A percentile compares a stretch with the other conserved stretches of the same genome.
Conservation (phyloP, 108 stramenopile genomes). For the Nitzschia sp. region DNA sequence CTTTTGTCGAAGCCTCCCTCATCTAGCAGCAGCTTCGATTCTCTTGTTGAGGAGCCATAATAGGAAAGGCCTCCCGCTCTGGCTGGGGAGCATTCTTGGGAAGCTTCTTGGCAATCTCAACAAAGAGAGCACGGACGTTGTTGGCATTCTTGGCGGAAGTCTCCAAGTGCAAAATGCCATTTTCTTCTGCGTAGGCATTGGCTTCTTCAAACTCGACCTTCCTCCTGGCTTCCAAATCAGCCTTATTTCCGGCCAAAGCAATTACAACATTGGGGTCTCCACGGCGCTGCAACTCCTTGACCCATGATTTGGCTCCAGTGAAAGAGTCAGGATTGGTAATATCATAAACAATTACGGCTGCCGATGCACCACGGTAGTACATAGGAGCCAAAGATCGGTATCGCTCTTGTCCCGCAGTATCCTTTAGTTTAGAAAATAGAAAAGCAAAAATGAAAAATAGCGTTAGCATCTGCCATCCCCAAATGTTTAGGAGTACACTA, state of each 20-base stretch:
- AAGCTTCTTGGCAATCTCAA: constrained; percentile 90
- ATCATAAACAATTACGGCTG: constrained; percentile 89
- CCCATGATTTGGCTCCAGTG: constrained; percentile 97
- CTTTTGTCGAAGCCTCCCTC: too few species aligned
- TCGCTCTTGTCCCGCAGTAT: constrained; percentile 95
- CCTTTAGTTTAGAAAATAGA: constrained; percentile 26
- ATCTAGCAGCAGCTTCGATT: constrained; percentile 84
- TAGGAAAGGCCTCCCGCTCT: constrained; percentile 93
- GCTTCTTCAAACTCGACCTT: constrained; percentile 93
- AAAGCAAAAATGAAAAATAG: background rate
- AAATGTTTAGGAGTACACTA: background rate
- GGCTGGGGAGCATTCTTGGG: constrained; percentile 87
- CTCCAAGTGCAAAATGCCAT: constrained; percentile 93
- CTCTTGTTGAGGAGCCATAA: constrained; percentile 78
- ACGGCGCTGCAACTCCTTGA: constrained; percentile 96
- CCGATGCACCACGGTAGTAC: constrained; percentile 82
- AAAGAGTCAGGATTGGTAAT: constrained; percentile 96
- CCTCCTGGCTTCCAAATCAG: constrained; percentile 83
- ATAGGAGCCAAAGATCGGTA: constrained; percentile 97
- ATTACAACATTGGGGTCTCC: constrained; percentile 98
- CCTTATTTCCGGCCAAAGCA: constrained; percentile 96
- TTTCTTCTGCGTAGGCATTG: constrained; percentile 89
- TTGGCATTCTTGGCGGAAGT: constrained; percentile 95
- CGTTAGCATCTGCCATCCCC: background rate
- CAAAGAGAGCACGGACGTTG: constrained; percentile 90